Percentiles rank a stretch among this genome's conserved stretches.
phyloP scores from a whole-genome alignment of 768 basidiomycete species.

The Naematelia encephala region DNA sequence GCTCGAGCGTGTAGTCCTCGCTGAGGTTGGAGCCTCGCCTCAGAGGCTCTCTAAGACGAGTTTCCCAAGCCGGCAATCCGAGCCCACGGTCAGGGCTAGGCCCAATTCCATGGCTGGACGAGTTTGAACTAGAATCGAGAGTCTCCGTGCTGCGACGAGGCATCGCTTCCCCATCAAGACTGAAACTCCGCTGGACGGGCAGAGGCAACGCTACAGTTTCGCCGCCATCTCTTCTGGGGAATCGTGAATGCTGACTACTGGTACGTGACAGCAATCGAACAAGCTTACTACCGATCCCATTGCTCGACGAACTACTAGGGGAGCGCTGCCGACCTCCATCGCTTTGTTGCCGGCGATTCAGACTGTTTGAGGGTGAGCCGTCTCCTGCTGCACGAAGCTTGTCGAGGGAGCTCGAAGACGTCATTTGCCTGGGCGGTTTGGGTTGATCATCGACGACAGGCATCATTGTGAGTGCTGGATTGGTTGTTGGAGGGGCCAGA shows the following conservation, averaged over 20 bases:
- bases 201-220: conserved; percentile 1
- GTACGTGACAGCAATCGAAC: conserved; percentile 37
- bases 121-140: conserved; percentile 25
- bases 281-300: conserved; percentile 38
- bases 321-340: conserved; percentile 38
- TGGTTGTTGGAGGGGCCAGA: neutral
- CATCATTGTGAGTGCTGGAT: neutral
- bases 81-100: conserved; percentile 25
- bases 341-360: conserved; percentile 28
- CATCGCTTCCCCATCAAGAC: neutral
- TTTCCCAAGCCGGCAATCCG: conserved; percentile 12
- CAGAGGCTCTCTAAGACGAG: conserved; percentile 2
- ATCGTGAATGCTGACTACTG: conserved; percentile 26
- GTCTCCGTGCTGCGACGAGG: conserved; percentile 17
- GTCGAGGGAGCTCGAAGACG: conserved; percentile 34
- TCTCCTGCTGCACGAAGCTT: conserved; percentile 20
- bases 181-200: conserved; percentile 3
- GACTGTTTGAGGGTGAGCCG: conserved; percentile 24
- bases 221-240: conserved; percentile 5
- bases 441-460: conserved; percentile 12
- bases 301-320: conserved; percentile 44
- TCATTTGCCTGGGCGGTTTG: conserved; percentile 26
- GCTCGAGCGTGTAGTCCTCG: conserved; percentile 10
- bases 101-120: conserved; percentile 10
- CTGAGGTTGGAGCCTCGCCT: conserved; percentile 23